Evolutionary conservation across 805 yeast genomes (phyloP).

Genomic region (Ogataea pilisensis): DNA sequence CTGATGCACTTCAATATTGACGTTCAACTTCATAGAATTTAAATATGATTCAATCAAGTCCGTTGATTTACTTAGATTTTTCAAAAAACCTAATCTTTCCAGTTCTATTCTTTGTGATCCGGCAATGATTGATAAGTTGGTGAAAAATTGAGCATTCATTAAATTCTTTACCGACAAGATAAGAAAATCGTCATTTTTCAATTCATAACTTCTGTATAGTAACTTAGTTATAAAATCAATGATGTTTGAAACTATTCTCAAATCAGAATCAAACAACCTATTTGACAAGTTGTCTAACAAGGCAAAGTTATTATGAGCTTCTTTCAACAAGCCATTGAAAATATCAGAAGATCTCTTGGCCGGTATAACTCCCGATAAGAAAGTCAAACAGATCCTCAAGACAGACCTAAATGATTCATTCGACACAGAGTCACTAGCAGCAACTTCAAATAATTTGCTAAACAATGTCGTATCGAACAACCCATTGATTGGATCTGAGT

Average conservation of each 20-base stretch:
- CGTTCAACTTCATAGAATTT: constrained; percentile 33
- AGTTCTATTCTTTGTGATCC: constrained; percentile 29
- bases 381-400: constrained; percentile 31
- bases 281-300: constrained; percentile 40
- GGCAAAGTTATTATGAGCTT: constrained; percentile 34
- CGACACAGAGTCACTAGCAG: constrained; percentile 17
- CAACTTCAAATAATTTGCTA: constrained; percentile 19
- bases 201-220: constrained; percentile 38
- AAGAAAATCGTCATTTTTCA: constrained; percentile 35
- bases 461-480: constrained; percentile 24
- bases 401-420: constrained; percentile 23
- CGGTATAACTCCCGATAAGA: constrained; percentile 42
- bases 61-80: constrained; percentile 24
- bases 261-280: constrained; percentile 40
- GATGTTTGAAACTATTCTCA: constrained; percentile 39
- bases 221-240: constrained; percentile 44
- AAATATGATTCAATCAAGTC: constrained; percentile 36
- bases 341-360: constrained; percentile 31
- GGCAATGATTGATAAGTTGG: constrained; percentile 37
- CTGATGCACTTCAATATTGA: constrained; percentile 37
- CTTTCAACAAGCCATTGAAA: constrained; percentile 17
- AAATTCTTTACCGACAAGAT: constrained; percentile 43
- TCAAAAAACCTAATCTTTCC: constrained; percentile 11
- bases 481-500: constrained; percentile 20
- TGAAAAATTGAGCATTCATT: constrained; percentile 43